A percentile compares a stretch with the other conserved stretches of the same genome.
phyloP scores from a whole-genome alignment of 768 basidiomycete species.

The Lyophyllum shimeji region DNA sequence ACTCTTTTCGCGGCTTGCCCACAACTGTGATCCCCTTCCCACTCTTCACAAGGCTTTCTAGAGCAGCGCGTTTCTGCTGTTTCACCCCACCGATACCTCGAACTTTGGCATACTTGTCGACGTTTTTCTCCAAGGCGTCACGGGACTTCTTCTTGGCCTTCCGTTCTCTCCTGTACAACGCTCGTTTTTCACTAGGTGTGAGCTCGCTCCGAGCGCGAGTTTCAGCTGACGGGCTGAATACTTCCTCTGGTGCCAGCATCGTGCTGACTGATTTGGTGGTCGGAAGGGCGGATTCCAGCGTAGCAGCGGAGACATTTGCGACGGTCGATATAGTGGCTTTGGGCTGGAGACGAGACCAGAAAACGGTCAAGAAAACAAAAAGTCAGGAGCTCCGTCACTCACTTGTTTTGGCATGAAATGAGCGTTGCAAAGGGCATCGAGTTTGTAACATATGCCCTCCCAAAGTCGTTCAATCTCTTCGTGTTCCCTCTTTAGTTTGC shows the following conservation, averaged over 20 bases:
- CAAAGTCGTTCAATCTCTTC: constrained; percentile 81
- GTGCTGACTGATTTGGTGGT: constrained; percentile 71
- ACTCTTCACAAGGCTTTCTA: constrained; percentile 79
- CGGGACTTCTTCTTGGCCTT: constrained; percentile 72
- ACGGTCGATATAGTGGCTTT: constrained; percentile 85
- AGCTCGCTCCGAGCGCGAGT: constrained; percentile 75
- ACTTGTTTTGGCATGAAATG: constrained; percentile 96
- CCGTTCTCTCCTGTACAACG: constrained; percentile 63
- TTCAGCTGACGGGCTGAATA: constrained; percentile 63
- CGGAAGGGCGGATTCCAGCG: constrained; percentile 89
- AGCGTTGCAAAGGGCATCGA: constrained; percentile 93
- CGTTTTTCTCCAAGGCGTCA: constrained; percentile 60
- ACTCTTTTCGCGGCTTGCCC: constrained; percentile 59
- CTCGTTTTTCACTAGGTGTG: constrained; percentile 80
- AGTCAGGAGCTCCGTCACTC: constrained; percentile 22
- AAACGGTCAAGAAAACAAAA: not conserved
- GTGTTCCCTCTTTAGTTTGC: constrained; percentile 86
- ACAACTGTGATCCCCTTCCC: constrained; percentile 88
- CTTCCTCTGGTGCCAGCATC: constrained; percentile 92
- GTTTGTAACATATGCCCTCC: constrained; percentile 82
- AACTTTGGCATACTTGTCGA: constrained; percentile 60
- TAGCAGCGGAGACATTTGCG: constrained; percentile 76
- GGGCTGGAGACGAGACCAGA: constrained; percentile 54
- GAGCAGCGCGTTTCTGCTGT: constrained; percentile 81
- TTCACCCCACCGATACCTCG: constrained; percentile 57